A percentile compares a stretch with the other conserved stretches of the same genome.
Conservation (phyloP, 108 stramenopile species). For the Cyclotella distinguenda region DNA sequence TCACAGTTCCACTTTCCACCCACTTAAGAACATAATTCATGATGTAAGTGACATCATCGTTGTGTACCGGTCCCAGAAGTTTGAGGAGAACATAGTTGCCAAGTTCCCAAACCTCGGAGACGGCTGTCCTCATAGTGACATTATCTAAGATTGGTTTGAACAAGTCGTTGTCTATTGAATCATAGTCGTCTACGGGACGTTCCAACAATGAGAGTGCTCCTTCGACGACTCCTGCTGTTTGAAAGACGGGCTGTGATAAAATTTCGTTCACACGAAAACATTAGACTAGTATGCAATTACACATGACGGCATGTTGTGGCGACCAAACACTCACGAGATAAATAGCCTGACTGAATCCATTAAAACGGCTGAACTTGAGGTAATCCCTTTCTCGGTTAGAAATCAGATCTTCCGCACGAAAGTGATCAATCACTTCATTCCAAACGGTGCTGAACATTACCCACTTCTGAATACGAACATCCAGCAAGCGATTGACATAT, state of each 20-base stretch:
- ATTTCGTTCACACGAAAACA: no score
- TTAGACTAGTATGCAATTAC: no score
- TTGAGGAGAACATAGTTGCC: constrained; percentile 75
- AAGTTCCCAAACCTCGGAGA: constrained; percentile 97
- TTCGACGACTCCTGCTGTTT: constrained; percentile 96
- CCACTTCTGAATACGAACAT: constrained; percentile 96
- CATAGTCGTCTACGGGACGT: constrained; percentile 67
- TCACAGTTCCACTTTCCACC: constrained; percentile 69
- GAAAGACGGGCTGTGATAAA: constrained; percentile 88
- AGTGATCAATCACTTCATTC: constrained; percentile 95
- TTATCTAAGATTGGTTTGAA: constrained; percentile 84
- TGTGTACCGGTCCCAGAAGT: constrained; percentile 84
- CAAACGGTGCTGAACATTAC: constrained; percentile 96
- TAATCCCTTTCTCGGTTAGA: constrained; percentile 91
- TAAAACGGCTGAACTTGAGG: constrained; percentile 93
- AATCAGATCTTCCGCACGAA: constrained; percentile 90
- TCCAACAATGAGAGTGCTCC: constrained; percentile 82
- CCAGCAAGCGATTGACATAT: constrained; percentile 87
- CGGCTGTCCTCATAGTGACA: constrained; percentile 90
- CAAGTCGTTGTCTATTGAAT: constrained; percentile 64
- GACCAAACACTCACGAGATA: constrained; percentile 60
- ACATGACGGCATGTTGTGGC: no score
- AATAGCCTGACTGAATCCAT: constrained; percentile 92
- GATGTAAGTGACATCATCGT: constrained; percentile 71
- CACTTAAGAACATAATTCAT: constrained; percentile 73